Conservation (phyloP, 116 monocot species). For the Cymodocea nodosa region DNA sequence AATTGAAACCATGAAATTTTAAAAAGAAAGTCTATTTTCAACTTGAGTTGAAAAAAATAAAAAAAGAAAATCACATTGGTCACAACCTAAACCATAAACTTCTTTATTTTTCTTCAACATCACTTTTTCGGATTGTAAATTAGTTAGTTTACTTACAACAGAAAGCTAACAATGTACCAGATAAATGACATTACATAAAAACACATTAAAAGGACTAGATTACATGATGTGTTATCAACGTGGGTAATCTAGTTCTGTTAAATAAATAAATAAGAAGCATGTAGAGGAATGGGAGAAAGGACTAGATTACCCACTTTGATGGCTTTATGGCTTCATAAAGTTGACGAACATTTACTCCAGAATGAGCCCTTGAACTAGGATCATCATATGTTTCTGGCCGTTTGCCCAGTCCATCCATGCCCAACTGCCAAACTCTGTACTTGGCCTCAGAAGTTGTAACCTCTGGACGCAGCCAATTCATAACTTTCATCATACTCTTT, state of each 20-base stretch:
- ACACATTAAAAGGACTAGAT: too few species aligned
- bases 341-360: constrained; percentile 42
- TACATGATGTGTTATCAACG: too few species aligned
- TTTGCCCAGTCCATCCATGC: constrained; percentile 3
- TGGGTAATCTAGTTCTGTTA: too few species aligned
- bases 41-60: too few species aligned
- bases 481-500: constrained; percentile 47
- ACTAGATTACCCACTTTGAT: constrained; percentile 41
- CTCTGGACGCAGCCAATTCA: constrained; percentile 79
- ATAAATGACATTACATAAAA: not conserved
- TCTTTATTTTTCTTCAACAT: too few species aligned
- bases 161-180: too few species aligned
- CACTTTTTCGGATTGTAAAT: too few species aligned
- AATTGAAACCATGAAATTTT: too few species aligned
- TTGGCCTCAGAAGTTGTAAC: constrained; percentile 54
- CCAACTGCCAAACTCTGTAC: constrained; percentile 29
- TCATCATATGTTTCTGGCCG: constrained; percentile 8
- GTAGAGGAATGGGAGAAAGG: not conserved
- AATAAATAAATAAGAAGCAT: not conserved
- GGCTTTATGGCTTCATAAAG: constrained; percentile 92
- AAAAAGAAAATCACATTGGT: too few species aligned
- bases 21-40: too few species aligned
- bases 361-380: constrained; percentile 20
- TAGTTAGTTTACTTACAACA: too few species aligned
- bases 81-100: too few species aligned